phyloP scores from a whole-genome alignment of 1,139 yeast species.

The Diutina catenulata region DNA sequence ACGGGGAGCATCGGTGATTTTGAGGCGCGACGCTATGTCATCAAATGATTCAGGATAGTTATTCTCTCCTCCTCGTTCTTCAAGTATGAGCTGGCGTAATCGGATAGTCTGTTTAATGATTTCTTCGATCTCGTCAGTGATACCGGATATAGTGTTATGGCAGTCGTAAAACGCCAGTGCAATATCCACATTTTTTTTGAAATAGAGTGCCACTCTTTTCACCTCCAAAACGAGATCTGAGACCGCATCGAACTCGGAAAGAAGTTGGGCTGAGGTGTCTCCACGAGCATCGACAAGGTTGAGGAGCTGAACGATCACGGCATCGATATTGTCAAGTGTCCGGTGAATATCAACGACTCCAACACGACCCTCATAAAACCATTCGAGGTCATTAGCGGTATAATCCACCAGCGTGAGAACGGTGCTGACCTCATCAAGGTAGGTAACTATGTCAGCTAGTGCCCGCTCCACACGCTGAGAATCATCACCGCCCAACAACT shows the following conservation, averaged over 20 bases:
- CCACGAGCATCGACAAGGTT: not conserved
- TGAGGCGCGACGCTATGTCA: not conserved
- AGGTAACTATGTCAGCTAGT: not conserved
- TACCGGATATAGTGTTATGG: not conserved
- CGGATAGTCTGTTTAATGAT: not conserved
- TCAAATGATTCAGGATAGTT: not conserved
- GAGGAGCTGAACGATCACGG: not conserved
- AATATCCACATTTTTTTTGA: conserved; percentile 1
- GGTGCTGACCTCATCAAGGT: not conserved
- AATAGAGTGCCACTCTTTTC: conserved; percentile 1
- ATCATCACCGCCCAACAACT: not conserved
- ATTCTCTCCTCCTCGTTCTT: not conserved
- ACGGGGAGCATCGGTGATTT: not conserved
- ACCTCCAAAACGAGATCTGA: not conserved
- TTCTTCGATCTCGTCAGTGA: conserved; percentile 1
- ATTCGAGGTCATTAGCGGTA: not conserved
- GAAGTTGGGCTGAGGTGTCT: not conserved
- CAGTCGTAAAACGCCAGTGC: conserved; percentile 1
- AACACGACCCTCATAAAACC: not conserved
- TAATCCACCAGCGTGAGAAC: not conserved
- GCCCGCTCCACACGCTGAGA: no score
- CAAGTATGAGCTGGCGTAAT: not conserved
- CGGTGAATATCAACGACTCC: not conserved
- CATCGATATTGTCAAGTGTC: conserved; percentile 1
- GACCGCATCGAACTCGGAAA: not conserved